Conservation (phyloP, 2,329 filamentous ascomycete genomes). For the Dactylellina cionopaga region DNA sequence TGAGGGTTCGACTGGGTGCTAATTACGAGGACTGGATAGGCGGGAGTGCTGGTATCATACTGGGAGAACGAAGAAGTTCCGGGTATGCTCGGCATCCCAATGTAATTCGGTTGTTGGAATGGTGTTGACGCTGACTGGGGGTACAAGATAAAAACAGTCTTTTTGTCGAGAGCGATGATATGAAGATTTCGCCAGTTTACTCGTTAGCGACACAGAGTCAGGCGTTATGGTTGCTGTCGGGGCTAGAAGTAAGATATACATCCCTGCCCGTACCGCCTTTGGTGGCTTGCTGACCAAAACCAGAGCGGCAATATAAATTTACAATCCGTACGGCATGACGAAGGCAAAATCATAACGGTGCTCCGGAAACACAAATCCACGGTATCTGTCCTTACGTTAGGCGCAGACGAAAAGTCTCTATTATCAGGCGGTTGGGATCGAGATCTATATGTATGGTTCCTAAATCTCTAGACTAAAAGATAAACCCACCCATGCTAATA, state of each 20-base stretch:
- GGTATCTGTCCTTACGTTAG: conserved; percentile 84
- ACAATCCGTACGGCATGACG: conserved; percentile 91
- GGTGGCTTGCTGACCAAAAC: not conserved
- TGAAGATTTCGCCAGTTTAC: conserved; percentile 85
- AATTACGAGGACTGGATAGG: conserved; percentile 66
- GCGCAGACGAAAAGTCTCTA: conserved; percentile 84
- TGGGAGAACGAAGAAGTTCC: conserved; percentile 94
- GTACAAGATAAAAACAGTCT: conserved; percentile 49
- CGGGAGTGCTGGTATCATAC: conserved; percentile 91
- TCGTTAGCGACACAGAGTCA: conserved; percentile 90
- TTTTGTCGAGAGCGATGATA: conserved; percentile 53
- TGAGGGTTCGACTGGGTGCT: not conserved
- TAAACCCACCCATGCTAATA: conserved; percentile 14
- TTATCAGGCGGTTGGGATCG: conserved; percentile 98
- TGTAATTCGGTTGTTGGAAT: not conserved
- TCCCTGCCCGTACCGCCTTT: not conserved
- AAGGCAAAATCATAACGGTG: conserved; percentile 86
- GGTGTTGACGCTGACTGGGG: conserved; percentile 17
- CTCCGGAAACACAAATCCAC: conserved; percentile 87
- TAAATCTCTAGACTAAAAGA: not conserved
- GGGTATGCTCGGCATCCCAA: conserved; percentile 57
- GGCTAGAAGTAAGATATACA: conserved; percentile 70
- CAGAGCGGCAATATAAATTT: conserved; percentile 86
- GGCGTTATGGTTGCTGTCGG: conserved; percentile 89
- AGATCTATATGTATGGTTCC: conserved; percentile 69